A percentile compares a stretch with the other conserved stretches of the same genome.
These are phyloP conservation scores for Geosmithia morbida DNA, from an alignment of 2,329 filamentous ascomycete genomes.

Conservation along the genomic window DNA sequence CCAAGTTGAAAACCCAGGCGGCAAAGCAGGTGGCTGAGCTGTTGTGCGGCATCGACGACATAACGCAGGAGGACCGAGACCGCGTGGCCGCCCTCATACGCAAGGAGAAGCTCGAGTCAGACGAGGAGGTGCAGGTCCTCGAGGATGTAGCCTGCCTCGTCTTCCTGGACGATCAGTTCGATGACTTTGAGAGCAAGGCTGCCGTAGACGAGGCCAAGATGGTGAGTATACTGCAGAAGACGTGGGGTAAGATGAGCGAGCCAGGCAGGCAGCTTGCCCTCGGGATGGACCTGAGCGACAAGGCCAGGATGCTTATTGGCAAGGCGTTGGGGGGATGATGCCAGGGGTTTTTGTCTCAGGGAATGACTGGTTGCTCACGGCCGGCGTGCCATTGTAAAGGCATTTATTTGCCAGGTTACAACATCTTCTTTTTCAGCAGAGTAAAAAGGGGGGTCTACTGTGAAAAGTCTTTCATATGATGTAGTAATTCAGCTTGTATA, in stretches of 20 bases:
- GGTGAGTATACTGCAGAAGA: conserved; percentile 54
- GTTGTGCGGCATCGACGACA: conserved; percentile 20
- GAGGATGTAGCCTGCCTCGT: conserved; percentile 82
- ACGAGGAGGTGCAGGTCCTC: conserved; percentile 54
- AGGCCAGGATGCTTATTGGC: conserved; percentile 44
- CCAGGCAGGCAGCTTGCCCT: conserved; percentile 50
- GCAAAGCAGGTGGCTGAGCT: conserved; percentile 40
- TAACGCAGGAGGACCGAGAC: conserved; percentile 35
- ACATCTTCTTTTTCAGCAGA: too few species aligned
- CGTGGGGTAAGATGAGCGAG: conserved; percentile 62
- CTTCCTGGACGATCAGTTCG: conserved; percentile 78
- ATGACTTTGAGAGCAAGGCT: conserved; percentile 55
- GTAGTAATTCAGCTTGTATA: too few species aligned
- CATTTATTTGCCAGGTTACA: too few species aligned
- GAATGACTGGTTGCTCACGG: too few species aligned
- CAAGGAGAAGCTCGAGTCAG: conserved; percentile 55
- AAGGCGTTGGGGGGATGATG: conserved; percentile 38
- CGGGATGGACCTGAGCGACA: conserved; percentile 47
- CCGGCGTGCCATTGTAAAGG: too few species aligned
- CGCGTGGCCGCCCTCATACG: conserved; percentile 58
- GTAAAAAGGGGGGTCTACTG: too few species aligned
- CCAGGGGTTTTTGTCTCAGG: too few species aligned
- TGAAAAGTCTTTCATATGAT: too few species aligned
- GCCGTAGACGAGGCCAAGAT: conserved; percentile 65
- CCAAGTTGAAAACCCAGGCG: conserved; percentile 55